Evolutionary conservation across 495 filamentous ascomycete species (phyloP).

Genomic region (Symbiotaphrina buchneri): DNA sequence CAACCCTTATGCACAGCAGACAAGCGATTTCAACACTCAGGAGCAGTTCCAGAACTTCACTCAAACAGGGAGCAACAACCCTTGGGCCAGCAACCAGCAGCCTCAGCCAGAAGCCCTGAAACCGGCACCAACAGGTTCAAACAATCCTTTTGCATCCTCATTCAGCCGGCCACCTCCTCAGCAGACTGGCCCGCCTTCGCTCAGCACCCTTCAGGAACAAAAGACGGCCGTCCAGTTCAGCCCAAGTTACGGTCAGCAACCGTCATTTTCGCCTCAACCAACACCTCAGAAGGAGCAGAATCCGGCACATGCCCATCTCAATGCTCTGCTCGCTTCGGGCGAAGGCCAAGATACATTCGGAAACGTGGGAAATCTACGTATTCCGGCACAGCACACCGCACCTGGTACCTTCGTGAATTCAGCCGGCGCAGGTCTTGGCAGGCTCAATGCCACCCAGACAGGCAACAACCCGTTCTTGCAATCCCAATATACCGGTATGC

Average conservation of each 20-base stretch:
- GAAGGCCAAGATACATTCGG: constrained; percentile 96
- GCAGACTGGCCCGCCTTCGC: constrained; percentile 1
- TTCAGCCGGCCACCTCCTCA: constrained; percentile 3
- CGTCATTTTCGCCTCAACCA: constrained; percentile 9
- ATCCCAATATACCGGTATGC: constrained; percentile 62
- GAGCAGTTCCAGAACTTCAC: constrained; percentile 7
- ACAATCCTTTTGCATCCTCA: constrained; percentile 7
- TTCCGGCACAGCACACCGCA: constrained; percentile 90
- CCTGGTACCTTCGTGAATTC: constrained; percentile 95
- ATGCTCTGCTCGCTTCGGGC: constrained; percentile 66
- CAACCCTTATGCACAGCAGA: constrained; percentile 2
- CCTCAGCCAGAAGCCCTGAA: constrained; percentile 1
- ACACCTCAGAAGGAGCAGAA: constrained; percentile 25
- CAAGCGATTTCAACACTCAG: constrained; percentile 4
- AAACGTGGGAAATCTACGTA: constrained; percentile 82
- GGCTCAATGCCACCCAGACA: constrained; percentile 39
- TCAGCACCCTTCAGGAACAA: constrained; percentile 11
- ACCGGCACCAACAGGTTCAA: constrained; percentile 4
- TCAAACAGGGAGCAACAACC: constrained; percentile 4
- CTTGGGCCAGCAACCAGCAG: constrained; percentile 11
- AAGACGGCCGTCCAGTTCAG: constrained; percentile 16
- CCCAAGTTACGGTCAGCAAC: constrained; percentile 14
- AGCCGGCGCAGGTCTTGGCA: constrained; percentile 53
- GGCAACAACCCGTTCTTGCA: constrained; percentile 84
- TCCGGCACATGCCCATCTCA: constrained; percentile 69